Percentiles rank a stretch among this genome's conserved stretches.
These are phyloP conservation scores for Mortierella sp. DNA, from an alignment of 371 early-diverging fungal species.

Conservation along the genomic window DNA sequence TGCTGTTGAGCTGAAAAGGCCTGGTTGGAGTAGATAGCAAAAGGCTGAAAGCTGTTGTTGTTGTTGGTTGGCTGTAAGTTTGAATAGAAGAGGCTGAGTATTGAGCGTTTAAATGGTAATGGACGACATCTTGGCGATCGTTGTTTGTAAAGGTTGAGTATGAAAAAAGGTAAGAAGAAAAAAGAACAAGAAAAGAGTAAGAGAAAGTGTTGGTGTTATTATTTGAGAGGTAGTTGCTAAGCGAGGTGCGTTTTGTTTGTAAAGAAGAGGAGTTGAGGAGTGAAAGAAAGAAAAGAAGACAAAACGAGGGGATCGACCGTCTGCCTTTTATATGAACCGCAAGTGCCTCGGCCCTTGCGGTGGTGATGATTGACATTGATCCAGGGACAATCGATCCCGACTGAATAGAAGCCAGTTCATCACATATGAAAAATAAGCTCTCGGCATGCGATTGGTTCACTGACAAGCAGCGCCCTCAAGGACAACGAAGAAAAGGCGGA, in stretches of 20 bases:
- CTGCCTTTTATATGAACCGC: not conserved
- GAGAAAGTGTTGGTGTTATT: too few species aligned
- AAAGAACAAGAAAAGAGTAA: not conserved
- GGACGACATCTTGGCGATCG: slow-evolving; percentile 39
- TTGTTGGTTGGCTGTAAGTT: slow-evolving; percentile 10
- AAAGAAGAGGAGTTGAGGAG: not conserved
- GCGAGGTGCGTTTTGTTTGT: not conserved
- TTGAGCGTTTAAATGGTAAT: slow-evolving; percentile 39
- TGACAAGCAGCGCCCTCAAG: not conserved
- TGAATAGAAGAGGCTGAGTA: not conserved
- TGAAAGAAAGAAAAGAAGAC: not conserved
- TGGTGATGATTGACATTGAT: not conserved
- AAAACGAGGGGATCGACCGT: not conserved
- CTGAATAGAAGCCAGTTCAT: not conserved
- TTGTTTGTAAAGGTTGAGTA: not conserved
- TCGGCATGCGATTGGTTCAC: not conserved
- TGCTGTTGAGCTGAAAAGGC: not conserved
- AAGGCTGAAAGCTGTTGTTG: not conserved
- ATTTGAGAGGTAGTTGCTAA: not conserved
- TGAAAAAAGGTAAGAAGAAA: not conserved
- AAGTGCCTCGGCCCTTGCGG: not conserved
- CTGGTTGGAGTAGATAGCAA: not conserved
- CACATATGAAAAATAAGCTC: slow-evolving; percentile 3
- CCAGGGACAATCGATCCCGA: not conserved
- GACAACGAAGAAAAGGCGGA: not conserved